These are phyloP conservation scores for Pseudopithomyces maydicus DNA, from an alignment of 2,329 filamentous ascomycete species.

Conservation along the genomic window DNA sequence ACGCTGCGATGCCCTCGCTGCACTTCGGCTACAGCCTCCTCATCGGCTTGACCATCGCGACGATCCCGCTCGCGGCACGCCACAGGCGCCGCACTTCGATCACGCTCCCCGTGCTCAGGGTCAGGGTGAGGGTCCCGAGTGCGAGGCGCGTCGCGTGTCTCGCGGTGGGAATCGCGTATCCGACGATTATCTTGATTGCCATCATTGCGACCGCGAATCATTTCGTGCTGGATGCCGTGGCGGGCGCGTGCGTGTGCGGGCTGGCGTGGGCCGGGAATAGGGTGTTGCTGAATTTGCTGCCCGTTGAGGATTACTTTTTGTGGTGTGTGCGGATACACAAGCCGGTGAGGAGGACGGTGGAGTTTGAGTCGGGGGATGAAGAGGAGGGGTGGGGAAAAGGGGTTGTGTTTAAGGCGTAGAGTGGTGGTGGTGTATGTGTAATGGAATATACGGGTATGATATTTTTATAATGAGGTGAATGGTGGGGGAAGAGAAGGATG, in stretches of 20 bases:
- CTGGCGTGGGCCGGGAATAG: constrained; percentile 65
- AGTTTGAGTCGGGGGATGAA: constrained; percentile 26
- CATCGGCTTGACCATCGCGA: constrained; percentile 71
- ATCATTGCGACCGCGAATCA: constrained; percentile 77
- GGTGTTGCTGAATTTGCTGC: constrained; percentile 65
- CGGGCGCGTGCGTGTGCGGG: constrained; percentile 67
- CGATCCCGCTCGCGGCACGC: constrained; percentile 64
- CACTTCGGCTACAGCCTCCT: constrained; percentile 78
- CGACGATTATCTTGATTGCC: constrained; percentile 66
- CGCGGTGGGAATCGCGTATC: constrained; percentile 65
- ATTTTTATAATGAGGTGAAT: too few species aligned
- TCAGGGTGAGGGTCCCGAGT: constrained; percentile 49
- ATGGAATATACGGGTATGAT: too few species aligned
- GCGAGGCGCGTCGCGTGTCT: constrained; percentile 59
- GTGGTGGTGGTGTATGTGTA: too few species aligned
- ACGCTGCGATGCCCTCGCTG: constrained; percentile 77
- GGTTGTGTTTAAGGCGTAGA: background rate
- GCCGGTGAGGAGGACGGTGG: constrained; percentile 47
- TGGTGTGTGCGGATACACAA: constrained; percentile 69
- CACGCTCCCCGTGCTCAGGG: constrained; percentile 32
- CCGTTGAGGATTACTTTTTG: constrained; percentile 71
- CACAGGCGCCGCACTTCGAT: constrained; percentile 51
- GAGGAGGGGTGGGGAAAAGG: constrained; percentile 17
- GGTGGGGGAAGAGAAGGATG: too few species aligned
- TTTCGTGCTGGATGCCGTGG: constrained; percentile 72